Evolutionary conservation across 1,284 basidiomycete genomes (phyloP).

Genomic region (Phellopilus nigrolimitatus): DNA sequence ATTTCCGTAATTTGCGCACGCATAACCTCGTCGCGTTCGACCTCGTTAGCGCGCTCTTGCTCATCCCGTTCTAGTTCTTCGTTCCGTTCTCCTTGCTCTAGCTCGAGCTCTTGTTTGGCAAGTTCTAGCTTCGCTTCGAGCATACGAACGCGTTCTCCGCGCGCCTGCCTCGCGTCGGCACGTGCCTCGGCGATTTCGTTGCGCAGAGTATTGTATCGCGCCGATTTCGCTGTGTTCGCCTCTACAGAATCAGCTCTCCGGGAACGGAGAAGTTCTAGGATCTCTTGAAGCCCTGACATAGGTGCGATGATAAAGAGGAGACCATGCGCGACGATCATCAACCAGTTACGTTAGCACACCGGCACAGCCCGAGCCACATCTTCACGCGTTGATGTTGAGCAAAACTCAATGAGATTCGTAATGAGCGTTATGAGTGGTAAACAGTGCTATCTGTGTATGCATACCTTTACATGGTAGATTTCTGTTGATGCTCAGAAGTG

Average conservation of each 20-base stretch:
- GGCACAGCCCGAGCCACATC: no score
- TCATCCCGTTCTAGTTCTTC: constrained; percentile 59
- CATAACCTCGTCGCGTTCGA: constrained; percentile 54
- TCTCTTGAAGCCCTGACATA: constrained; percentile 47
- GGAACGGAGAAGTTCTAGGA: constrained; percentile 50
- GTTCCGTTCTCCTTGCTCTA: constrained; percentile 49
- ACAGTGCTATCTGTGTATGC: no score
- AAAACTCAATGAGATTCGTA: no score
- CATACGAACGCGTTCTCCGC: constrained; percentile 47
- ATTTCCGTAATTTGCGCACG: constrained; percentile 59
- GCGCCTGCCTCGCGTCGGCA: constrained; percentile 46
- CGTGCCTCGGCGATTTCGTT: constrained; percentile 35
- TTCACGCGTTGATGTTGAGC: no score
- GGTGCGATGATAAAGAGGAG: constrained; percentile 32
- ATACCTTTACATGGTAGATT: no score
- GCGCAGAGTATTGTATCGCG: constrained; percentile 41
- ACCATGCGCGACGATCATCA: no score
- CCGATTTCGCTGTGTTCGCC: constrained; percentile 45
- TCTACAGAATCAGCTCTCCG: constrained; percentile 59
- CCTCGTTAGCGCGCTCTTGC: constrained; percentile 46
- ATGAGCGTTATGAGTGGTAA: no score
- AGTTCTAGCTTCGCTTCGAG: constrained; percentile 60
- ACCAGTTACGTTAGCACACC: no score
- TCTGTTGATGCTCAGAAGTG: no score
- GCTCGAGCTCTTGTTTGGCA: constrained; percentile 49